Conservation (phyloP, 2,329 filamentous ascomycete genomes). For the Pyrenophora graminea region DNA sequence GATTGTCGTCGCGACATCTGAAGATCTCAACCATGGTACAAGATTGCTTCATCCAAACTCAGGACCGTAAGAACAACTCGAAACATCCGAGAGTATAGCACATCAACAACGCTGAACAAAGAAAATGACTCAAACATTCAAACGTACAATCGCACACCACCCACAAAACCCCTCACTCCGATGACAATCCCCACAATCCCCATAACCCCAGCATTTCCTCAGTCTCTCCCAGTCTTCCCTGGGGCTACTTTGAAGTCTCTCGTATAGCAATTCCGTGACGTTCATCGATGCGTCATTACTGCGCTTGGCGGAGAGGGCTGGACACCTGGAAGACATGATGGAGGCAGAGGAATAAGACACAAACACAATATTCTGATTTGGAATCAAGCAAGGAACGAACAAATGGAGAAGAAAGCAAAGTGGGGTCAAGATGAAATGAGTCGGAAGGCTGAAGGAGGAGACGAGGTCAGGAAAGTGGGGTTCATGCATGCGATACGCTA, state of each 20-base stretch:
- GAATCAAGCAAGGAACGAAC: too few species aligned
- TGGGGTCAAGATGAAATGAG: not conserved
- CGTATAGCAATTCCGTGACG: conserved; percentile 28
- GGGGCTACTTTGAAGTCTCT: conserved; percentile 33
- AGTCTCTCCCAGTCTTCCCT: conserved; percentile 39
- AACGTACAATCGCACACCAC: conserved; percentile 51
- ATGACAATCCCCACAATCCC: conserved; percentile 45
- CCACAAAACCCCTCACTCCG: conserved; percentile 45
- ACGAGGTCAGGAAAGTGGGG: conserved; percentile 9
- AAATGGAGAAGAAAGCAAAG: not conserved
- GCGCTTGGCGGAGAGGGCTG: conserved; percentile 5
- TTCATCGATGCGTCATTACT: conserved; percentile 17
- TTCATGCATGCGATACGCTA: not conserved
- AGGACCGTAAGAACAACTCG: too few species aligned
- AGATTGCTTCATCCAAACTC: too few species aligned
- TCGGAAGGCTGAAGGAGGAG: not conserved
- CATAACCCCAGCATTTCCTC: conserved; percentile 41
- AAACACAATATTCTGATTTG: not conserved
- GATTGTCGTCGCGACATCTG: too few species aligned
- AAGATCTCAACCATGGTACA: too few species aligned
- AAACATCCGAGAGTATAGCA: too few species aligned
- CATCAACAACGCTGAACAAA: too few species aligned
- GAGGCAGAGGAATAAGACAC: not conserved
- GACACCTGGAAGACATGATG: conserved; percentile 22
- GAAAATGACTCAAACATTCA: not conserved